A percentile compares a stretch with the other conserved stretches of the same genome.
phyloP scores from a whole-genome alignment of 305 asterid genomes.

The Vinca major region DNA sequence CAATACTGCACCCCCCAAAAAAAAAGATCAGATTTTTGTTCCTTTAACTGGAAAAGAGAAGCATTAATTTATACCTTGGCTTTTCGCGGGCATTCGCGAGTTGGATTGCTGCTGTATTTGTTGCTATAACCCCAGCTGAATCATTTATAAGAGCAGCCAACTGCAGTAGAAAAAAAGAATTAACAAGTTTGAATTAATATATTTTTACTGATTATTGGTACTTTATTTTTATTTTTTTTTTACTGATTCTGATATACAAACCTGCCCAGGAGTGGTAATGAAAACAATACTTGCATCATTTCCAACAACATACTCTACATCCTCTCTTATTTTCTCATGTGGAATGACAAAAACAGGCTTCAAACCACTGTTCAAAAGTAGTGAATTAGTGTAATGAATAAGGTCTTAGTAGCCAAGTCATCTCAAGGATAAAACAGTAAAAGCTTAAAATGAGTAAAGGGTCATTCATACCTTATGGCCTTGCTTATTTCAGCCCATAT shows the following conservation, averaged over 20 bases:
- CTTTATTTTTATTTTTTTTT: no score
- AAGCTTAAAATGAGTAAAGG: not conserved
- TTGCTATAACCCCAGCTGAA: slow-evolving; percentile 70
- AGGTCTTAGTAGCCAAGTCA: not conserved
- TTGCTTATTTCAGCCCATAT: slow-evolving; percentile 59
- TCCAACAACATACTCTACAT: slow-evolving; percentile 58
- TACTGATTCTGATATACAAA: slow-evolving; percentile 11
- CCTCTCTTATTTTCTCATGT: slow-evolving; percentile 72
- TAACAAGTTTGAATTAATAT: not conserved
- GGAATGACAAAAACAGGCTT: slow-evolving; percentile 72
- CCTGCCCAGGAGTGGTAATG: slow-evolving; percentile 92
- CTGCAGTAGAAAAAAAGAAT: slow-evolving; percentile 20
- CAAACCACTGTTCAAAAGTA: slow-evolving; percentile 40
- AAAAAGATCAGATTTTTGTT: not conserved
- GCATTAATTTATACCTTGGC: slow-evolving; percentile 44
- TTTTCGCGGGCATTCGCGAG: slow-evolving; percentile 67
- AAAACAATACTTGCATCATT: slow-evolving; percentile 64
- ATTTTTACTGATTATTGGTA: no score
- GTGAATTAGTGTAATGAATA: not conserved
- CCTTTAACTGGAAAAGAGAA: not conserved
- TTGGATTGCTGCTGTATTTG: slow-evolving; percentile 76
- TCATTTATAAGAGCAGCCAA: slow-evolving; percentile 72
- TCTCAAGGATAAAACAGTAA: not conserved
- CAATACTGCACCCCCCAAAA: slow-evolving; percentile 41
- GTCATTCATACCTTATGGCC: slow-evolving; percentile 38